Evolutionary conservation across 768 basidiomycete species (phyloP), one percentile per base, ranked within the genome.

Genomic region (Dioszegia crocea): DNA sequence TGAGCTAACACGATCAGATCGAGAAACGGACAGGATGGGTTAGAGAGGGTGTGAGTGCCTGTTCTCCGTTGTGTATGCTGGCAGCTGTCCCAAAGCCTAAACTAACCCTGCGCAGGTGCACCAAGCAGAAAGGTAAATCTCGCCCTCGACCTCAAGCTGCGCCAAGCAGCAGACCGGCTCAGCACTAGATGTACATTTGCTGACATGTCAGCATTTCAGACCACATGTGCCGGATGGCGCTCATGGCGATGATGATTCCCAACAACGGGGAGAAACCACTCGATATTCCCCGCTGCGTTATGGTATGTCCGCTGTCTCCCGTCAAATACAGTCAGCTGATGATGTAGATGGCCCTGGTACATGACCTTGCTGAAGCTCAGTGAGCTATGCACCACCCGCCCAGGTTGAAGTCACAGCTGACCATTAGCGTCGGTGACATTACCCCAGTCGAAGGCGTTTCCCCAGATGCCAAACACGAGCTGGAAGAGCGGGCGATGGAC

Each of bases 11-110:
- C 17, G 27, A 36, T 6, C n/a, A 96, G 91, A 93, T 88, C 0
- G 91, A 97, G 72, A 94, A 92, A 75, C 83, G 94, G 9, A 96
- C 92, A 0, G 94, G 94, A 61, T 99, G 93, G 94, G 83, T 92
- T 30, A 82, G 93, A 65, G 83, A 91, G 68, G 83, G 87, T 43
- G 88, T 89, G 64, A 57, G 82, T 33, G 6, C 6, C 33, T 33
- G 33, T 24, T 49, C 40, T 61, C 54, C 19, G 62, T 17, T 54
- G 57, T 27, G 53, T 43, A 31, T 12, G 38, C 61, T 36, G 3
- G 43, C 12, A 4, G 53, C 17, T 23, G 39, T 8, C 21, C 9
- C 21, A 5, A 6, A 19, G n/a, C 9, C 21, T 33, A 14, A 33
- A 33, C 33, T 51, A 23, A 56, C 48, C 12, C 14, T 1, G 12